phyloP scores from a whole-genome alignment of 2,329 filamentous ascomycete species.

The Clonostachys rosea region DNA sequence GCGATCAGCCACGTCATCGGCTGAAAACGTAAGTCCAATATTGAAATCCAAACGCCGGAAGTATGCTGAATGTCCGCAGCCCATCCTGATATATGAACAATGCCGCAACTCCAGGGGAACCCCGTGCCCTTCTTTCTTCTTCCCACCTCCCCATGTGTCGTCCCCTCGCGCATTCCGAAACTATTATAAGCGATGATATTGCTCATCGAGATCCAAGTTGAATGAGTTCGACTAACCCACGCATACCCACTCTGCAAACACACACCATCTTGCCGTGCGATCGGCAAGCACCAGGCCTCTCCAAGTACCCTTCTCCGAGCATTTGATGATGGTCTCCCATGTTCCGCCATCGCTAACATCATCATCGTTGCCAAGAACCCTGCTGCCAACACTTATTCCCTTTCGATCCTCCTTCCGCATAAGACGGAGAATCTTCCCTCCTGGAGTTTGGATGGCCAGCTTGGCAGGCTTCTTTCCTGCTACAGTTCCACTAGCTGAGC shows the following conservation, averaged over 20 bases:
- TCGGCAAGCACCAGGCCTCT: slow-evolving; percentile 78
- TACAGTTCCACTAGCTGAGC: slow-evolving; percentile 45
- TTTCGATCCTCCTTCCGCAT: slow-evolving; percentile 74
- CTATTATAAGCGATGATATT: too few relatives aligned
- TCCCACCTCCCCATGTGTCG: too few relatives aligned
- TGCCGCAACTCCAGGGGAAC: too few relatives aligned
- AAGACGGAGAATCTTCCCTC: slow-evolving; percentile 87
- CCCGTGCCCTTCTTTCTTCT: neutral
- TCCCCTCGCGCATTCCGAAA: too few relatives aligned
- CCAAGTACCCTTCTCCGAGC: slow-evolving; percentile 77
- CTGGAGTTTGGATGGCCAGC: slow-evolving; percentile 88
- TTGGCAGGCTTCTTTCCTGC: slow-evolving; percentile 83
- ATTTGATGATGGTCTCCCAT: slow-evolving; percentile 91
- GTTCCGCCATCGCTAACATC: slow-evolving; percentile 64
- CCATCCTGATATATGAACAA: too few relatives aligned
- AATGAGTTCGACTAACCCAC: slow-evolving; percentile 8
- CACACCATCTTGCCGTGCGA: slow-evolving; percentile 80
- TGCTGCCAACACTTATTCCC: slow-evolving; percentile 40
- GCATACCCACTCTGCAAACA: slow-evolving; percentile 85
- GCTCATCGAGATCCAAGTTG: too few relatives aligned
- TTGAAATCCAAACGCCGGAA: too few relatives aligned
- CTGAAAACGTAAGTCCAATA: too few relatives aligned
- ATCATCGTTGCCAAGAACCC: slow-evolving; percentile 39
- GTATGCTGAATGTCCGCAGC: too few relatives aligned
- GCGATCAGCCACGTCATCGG: too few relatives aligned